phyloP scores from a whole-genome alignment of 2,329 filamentous ascomycete species.

The Ascochyta lentis region DNA sequence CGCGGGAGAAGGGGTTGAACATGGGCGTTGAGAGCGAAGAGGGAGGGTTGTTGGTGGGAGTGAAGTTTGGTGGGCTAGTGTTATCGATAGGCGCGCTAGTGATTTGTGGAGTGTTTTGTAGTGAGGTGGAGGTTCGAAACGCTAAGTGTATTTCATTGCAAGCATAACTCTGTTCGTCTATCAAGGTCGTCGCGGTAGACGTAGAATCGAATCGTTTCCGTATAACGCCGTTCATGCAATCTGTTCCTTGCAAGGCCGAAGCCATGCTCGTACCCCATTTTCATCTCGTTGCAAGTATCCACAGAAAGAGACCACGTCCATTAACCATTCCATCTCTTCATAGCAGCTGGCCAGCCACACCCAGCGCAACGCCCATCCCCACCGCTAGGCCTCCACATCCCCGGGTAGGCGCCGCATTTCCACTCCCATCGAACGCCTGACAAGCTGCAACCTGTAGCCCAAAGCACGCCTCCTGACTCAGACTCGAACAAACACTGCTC shows the following conservation, averaged over 20 bases:
- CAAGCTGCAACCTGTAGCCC: conserved; percentile 58
- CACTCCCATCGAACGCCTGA: conserved; percentile 46
- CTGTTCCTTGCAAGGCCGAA: neutral
- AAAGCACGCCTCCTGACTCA: conserved; percentile 57
- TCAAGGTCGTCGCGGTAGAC: neutral
- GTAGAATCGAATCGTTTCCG: neutral
- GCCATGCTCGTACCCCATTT: conserved; percentile 3
- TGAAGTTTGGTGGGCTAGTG: neutral
- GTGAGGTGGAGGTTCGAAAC: neutral
- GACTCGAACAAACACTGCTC: conserved; percentile 41
- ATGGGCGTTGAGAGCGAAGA: neutral
- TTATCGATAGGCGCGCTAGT: conserved; percentile 17
- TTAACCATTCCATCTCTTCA: conserved; percentile 8
- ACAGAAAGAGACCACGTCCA: conserved; percentile 24
- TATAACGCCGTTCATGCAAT: conserved; percentile 13
- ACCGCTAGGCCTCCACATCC: conserved; percentile 30
- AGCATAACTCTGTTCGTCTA: conserved; percentile 5
- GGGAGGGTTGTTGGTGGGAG: neutral
- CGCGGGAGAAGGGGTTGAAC: conserved; percentile 30
- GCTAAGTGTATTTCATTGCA: conserved; percentile 1
- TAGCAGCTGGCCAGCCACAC: conserved; percentile 51
- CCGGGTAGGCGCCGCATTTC: conserved; percentile 38
- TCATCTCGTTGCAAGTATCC: conserved; percentile 19
- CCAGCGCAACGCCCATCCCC: conserved; percentile 44
- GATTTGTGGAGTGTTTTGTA: neutral